These are phyloP conservation scores for Amaranthus hypochondriacus DNA, from an alignment of 148 eudicot genomes.

Conservation along the genomic window DNA sequence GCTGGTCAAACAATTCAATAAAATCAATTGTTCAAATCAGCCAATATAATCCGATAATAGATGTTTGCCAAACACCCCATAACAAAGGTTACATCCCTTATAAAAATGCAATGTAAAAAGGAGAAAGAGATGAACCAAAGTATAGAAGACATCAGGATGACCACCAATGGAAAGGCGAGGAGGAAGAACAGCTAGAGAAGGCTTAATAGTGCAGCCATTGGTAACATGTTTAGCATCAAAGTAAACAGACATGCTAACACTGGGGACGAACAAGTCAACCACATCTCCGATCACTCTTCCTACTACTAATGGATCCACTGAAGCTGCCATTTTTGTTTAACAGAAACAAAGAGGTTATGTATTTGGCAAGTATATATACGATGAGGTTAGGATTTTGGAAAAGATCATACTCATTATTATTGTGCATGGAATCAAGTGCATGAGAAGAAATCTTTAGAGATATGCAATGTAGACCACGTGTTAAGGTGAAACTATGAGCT, in stretches of 20 bases:
- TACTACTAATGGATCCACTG: slow-evolving; percentile 44
- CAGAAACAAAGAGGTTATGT: not conserved
- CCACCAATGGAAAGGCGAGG: slow-evolving; percentile 42
- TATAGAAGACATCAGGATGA: slow-evolving; percentile 32
- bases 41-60: too few species aligned
- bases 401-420: not conserved
- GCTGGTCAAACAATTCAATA: not conserved
- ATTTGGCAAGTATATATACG: not conserved
- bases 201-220: slow-evolving; percentile 49
- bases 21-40: not conserved
- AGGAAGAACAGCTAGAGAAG: slow-evolving; percentile 36
- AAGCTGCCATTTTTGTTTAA: slow-evolving; percentile 28
- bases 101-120: not conserved
- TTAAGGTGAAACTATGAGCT: slow-evolving; percentile 14
- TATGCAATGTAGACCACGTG: slow-evolving; percentile 16
- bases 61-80: too few species aligned
- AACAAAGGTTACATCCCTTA: not conserved
- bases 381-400: not conserved
- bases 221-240: slow-evolving; percentile 39
- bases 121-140: slow-evolving; percentile 27
- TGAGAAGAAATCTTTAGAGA: not conserved
- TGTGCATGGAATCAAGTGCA: slow-evolving; percentile 15
- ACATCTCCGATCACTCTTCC: slow-evolving; percentile 55
- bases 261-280: slow-evolving; percentile 55
- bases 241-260: slow-evolving; percentile 35